phyloP scores from a whole-genome alignment of 352 stramenopile species.

The Pythium coloratum region DNA sequence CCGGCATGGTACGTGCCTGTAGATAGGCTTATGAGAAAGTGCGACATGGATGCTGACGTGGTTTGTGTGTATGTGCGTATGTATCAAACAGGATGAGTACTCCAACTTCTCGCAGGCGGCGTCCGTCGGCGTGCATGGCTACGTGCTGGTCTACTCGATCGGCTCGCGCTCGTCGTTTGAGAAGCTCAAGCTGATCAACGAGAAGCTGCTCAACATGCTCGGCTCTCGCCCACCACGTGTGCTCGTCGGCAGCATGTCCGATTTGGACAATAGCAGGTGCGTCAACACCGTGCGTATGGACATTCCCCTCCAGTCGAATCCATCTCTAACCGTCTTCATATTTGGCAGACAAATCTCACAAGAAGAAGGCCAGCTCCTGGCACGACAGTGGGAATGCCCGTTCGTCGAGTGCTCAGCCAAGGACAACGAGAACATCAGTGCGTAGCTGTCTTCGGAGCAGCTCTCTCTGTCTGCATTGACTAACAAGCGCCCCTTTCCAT shows the following conservation, averaged over 20 bases:
- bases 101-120: slow-evolving; percentile 95
- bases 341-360: slow-evolving; percentile 65
- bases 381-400: slow-evolving; percentile 90
- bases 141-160: slow-evolving; percentile 95
- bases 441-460: slow-evolving; percentile 23
- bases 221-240: slow-evolving; percentile 93
- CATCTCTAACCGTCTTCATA: neutral
- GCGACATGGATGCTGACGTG: slow-evolving; percentile 10
- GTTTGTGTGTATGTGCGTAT: neutral
- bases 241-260: slow-evolving; percentile 94
- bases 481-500: neutral
- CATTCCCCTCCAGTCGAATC: neutral
- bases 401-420: slow-evolving; percentile 96
- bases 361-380: slow-evolving; percentile 88
- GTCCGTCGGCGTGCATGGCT: slow-evolving; percentile 94
- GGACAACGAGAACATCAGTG: slow-evolving; percentile 90
- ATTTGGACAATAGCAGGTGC: slow-evolving; percentile 90
- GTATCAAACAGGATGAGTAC: slow-evolving; percentile 88
- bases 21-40: neutral
- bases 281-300: slow-evolving; percentile 23
- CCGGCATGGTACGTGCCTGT: slow-evolving; percentile 82
- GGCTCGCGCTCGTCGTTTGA: slow-evolving; percentile 92
- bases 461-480: neutral
- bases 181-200: slow-evolving; percentile 94
- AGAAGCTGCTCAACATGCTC: slow-evolving; percentile 93